Evolutionary conservation across 306 rosid species (phyloP).

Genomic region (Boehmeria nivea): DNA sequence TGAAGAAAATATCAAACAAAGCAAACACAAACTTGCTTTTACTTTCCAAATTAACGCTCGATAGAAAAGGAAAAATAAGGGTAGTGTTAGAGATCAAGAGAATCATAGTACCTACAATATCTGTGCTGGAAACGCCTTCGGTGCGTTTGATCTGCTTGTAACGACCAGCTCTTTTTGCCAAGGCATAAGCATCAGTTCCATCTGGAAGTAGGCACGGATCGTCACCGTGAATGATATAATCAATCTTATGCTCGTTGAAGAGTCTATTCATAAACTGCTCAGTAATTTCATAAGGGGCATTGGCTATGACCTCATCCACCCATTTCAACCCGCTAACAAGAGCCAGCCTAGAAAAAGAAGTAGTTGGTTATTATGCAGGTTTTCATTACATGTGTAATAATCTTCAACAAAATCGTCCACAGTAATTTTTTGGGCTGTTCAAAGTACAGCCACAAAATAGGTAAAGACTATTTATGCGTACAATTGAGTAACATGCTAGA

Average conservation of each 20-base stretch:
- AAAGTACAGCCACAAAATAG: no score
- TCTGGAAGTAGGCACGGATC: slow-evolving; percentile 99
- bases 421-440: no score
- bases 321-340: slow-evolving; percentile 98
- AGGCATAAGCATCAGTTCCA: slow-evolving; percentile 97
- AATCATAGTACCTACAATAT: slow-evolving; percentile 83
- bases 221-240: slow-evolving; percentile 96
- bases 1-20: not conserved
- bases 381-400: no score
- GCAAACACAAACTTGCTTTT: not conserved
- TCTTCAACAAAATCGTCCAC: no score
- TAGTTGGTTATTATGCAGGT: not conserved
- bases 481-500: no score
- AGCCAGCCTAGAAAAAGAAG: slow-evolving; percentile 47
- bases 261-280: slow-evolving; percentile 86
- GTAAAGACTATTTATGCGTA: no score
- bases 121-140: slow-evolving; percentile 99
- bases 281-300: slow-evolving; percentile 93
- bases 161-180: slow-evolving; percentile 94
- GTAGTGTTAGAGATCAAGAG: slow-evolving; percentile 24
- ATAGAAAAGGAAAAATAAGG: no score
- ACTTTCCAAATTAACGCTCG: not conserved
- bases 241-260: slow-evolving; percentile 89
- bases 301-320: slow-evolving; percentile 97
- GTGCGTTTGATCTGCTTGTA: slow-evolving; percentile 98